Conservation (phyloP, 192 early-diverging fungal species). For the Thamnidium elegans region DNA sequence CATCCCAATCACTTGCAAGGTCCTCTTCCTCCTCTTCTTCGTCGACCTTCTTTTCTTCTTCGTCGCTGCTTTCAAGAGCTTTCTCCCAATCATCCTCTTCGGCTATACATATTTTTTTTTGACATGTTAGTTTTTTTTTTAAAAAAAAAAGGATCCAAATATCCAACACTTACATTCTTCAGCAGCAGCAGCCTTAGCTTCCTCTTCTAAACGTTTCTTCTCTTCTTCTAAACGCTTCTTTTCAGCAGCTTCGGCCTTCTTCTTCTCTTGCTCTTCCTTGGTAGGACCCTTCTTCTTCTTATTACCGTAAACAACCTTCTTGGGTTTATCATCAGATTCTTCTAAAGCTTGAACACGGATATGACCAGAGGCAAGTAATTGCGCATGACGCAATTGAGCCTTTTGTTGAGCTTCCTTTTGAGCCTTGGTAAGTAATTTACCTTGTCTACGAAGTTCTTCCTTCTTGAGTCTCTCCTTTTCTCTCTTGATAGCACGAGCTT, state of each 20-base stretch:
- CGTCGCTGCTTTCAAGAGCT: slow-evolving; percentile 44
- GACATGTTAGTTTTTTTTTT: neutral
- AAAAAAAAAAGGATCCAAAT: neutral
- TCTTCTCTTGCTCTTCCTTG: slow-evolving; percentile 38
- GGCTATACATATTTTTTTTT: neutral
- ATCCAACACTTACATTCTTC: slow-evolving; percentile 25
- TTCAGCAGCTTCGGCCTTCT: slow-evolving; percentile 29
- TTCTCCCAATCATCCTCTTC: slow-evolving; percentile 36
- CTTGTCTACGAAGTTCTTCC: slow-evolving; percentile 86
- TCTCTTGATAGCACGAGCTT: slow-evolving; percentile 71
- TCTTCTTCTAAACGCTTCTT: slow-evolving; percentile 35
- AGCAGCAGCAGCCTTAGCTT: slow-evolving; percentile 36
- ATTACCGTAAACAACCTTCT: slow-evolving; percentile 69
- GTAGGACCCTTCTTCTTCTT: slow-evolving; percentile 66
- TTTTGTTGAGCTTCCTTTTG: slow-evolving; percentile 82
- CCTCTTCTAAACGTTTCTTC: slow-evolving; percentile 35
- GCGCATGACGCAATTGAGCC: slow-evolving; percentile 68
- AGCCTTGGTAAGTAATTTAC: slow-evolving; percentile 91
- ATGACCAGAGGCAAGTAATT: slow-evolving; percentile 72
- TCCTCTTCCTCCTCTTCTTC: slow-evolving; percentile 52
- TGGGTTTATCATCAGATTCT: slow-evolving; percentile 52
- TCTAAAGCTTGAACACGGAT: slow-evolving; percentile 71
- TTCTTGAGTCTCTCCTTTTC: slow-evolving; percentile 81
- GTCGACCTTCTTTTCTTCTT: slow-evolving; percentile 32
- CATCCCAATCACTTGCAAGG: slow-evolving; percentile 51